Conservation (phyloP, 1,284 basidiomycete genomes). For the Pseudozyma pruni region DNA sequence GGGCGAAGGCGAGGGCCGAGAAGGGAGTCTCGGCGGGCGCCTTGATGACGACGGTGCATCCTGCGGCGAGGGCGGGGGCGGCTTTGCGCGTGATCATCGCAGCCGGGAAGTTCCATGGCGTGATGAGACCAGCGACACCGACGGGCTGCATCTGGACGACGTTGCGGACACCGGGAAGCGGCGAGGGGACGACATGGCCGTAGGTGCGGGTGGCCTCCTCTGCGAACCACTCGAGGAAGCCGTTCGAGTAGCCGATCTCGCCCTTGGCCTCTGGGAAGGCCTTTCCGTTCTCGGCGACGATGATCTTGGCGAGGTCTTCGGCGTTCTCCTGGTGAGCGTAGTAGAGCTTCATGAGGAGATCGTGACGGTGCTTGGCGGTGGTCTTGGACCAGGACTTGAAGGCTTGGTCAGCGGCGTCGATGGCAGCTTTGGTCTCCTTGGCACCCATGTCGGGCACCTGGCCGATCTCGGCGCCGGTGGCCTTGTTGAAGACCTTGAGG, state of each 20-base stretch:
- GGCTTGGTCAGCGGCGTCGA: conserved; percentile 58
- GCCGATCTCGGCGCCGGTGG: conserved; percentile 60
- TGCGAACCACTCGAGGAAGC: conserved; percentile 66
- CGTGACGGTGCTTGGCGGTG: conserved; percentile 62
- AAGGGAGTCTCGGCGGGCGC: conserved; percentile 95
- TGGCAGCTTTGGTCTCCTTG: conserved; percentile 58
- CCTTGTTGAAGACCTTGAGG: conserved; percentile 65
- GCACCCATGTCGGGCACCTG: conserved; percentile 60
- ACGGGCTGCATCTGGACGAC: conserved; percentile 89
- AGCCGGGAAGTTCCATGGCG: conserved; percentile 66
- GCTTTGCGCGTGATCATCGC: conserved; percentile 81
- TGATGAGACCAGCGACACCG: conserved; percentile 73
- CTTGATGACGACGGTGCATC: conserved; percentile 95
- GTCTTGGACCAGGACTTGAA: conserved; percentile 61
- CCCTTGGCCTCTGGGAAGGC: conserved; percentile 62
- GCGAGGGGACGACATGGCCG: conserved; percentile 84
- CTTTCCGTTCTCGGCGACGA: conserved; percentile 67
- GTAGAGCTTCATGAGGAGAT: conserved; percentile 62
- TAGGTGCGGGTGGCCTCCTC: conserved; percentile 64
- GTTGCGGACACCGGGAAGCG: conserved; percentile 79
- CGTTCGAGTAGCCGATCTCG: conserved; percentile 64
- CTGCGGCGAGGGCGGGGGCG: conserved; percentile 86
- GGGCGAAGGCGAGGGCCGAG: conserved; percentile 86
- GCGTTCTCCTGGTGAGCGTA: conserved; percentile 54
- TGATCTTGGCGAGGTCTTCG: conserved; percentile 65